These are phyloP conservation scores for Backusella tarrabulga DNA, from an alignment of 192 early-diverging fungal species.

Conservation along the genomic window DNA sequence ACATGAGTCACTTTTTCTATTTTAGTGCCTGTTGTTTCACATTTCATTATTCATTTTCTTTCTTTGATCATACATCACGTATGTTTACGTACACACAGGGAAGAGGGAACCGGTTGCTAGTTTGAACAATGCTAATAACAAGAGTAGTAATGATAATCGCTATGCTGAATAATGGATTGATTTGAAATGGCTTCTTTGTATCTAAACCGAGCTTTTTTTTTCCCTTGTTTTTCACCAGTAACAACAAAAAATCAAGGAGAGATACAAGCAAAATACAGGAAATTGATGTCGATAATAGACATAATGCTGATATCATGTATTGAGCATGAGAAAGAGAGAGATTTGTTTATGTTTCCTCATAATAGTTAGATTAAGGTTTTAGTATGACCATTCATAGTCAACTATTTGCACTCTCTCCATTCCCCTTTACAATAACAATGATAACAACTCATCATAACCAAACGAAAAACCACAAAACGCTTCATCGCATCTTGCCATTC, in stretches of 20 bases:
- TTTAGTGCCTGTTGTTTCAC: not conserved
- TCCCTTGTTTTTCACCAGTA: too few relatives aligned
- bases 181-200: not conserved
- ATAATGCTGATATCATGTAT: too few relatives aligned
- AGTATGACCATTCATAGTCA: not conserved
- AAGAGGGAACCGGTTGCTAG: not conserved
- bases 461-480: not conserved
- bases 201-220: not conserved
- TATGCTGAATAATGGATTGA: not conserved
- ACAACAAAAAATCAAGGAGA: not conserved
- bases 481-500: not conserved
- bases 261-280: not conserved
- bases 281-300: not conserved
- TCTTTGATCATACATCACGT: not conserved
- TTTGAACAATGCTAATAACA: not conserved
- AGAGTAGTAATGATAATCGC: not conserved
- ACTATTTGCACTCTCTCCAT: not conserved
- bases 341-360: not conserved
- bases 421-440: not conserved
- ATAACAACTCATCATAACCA: not conserved
- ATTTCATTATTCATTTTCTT: not conserved
- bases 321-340: too few relatives aligned
- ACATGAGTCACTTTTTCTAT: slow-evolving; percentile 5
- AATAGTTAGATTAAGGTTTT: not conserved
- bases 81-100: not conserved